Evolutionary conservation across 2,329 filamentous ascomycete genomes (phyloP), one percentile per base, ranked within the genome.

Genomic region (Talaromyces amestolkiae): DNA sequence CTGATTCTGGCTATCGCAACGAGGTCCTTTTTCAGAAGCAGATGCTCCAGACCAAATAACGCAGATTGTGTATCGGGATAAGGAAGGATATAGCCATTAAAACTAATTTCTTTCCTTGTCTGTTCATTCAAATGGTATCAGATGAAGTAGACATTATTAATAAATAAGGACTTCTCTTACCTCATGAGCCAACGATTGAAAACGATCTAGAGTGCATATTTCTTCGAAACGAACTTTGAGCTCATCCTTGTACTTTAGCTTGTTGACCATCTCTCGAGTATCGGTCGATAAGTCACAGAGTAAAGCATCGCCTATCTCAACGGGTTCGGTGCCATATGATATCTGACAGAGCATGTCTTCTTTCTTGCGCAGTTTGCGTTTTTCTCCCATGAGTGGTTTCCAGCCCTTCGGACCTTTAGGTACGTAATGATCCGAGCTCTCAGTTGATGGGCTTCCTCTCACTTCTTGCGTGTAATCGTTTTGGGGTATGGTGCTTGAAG

Each of bases 141-240:
- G n/a, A 19, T 11, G 10, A 7, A 5, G 47, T 15, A 33, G 10
- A 9, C 17, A 22, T 13, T 10, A 22, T 13, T 2, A 37, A 54
- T 13, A 3, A 19, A 31, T 17, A 19, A 45, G 33, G 10, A n/a
- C 4, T 10, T 31, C 19, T 58, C 71, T 68, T 72, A 77, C 76
- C 41, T 66, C 67, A 11, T 68, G n/a, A 58, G 72, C 74, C 27
- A 78, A 65, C 9, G 24, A 22, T 24, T 65, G 56, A 59, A 76
- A 78, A 41, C 75, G 67, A 4, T 73, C 65, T 1, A 71, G 35
- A 2, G 70, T 73, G 67, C 73, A 77, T 1, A 74, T 27, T 35
- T 79, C 65, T 24, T 71, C 69, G 66, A 79, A 78, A 70, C 75
- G 74, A 19, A 79, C 43, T 19, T 73, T 68, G 19, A 76, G 66